Evolutionary conservation across 2,329 filamentous ascomycete genomes (phyloP).

Genomic region (Scedosporium minutisporum): DNA sequence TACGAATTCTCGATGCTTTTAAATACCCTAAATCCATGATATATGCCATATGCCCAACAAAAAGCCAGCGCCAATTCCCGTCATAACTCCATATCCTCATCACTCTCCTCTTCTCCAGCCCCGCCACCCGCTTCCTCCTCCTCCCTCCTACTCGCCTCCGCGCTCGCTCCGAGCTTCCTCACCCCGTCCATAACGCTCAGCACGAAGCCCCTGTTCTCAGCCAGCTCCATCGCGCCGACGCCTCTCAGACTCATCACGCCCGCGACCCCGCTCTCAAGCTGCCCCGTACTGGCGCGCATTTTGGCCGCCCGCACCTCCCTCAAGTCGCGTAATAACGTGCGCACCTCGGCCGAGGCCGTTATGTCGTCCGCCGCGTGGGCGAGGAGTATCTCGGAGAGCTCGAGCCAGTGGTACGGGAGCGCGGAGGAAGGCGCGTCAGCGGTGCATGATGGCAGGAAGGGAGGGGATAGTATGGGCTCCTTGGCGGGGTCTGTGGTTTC

Average conservation of each 20-base stretch:
- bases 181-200: conserved; percentile 80
- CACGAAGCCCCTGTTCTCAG: conserved; percentile 77
- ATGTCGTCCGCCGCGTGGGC: conserved; percentile 81
- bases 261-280: conserved; percentile 60
- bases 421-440: conserved; percentile 57
- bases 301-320: conserved; percentile 85
- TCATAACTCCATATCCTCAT: conserved; percentile 37
- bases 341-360: conserved; percentile 59
- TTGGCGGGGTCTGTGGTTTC: conserved; percentile 9
- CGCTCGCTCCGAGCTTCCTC: conserved; percentile 70
- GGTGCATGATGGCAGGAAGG: conserved; percentile 70
- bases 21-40: not conserved
- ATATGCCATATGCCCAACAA: not conserved
- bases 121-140: conserved; percentile 55
- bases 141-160: conserved; percentile 68
- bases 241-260: conserved; percentile 62
- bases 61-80: not conserved
- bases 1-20: not conserved
- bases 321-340: conserved; percentile 68
- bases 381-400: conserved; percentile 78
- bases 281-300: conserved; percentile 64
- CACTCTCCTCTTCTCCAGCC: conserved; percentile 51
- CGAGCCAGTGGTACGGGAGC: conserved; percentile 92
- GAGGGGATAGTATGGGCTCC: conserved; percentile 47
- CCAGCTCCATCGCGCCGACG: conserved; percentile 87